Percentiles rank a stretch among this genome's conserved stretches.
These are phyloP conservation scores for Schoenoplectus tabernaemontani DNA, from an alignment of 202 grass and related monocot genomes.

Conservation along the genomic window DNA sequence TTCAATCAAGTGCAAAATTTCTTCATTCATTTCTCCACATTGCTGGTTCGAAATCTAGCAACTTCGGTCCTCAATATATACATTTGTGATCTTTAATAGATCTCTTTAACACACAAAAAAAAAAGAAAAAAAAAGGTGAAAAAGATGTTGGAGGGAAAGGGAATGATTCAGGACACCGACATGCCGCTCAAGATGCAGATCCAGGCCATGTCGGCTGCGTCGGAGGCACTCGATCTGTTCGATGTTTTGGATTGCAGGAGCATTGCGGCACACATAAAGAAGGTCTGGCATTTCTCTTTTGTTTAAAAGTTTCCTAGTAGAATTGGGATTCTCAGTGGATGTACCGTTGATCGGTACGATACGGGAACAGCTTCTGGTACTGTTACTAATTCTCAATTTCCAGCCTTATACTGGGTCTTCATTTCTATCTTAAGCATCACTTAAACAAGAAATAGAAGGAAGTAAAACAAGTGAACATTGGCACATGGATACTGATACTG, in stretches of 20 bases:
- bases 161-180: constrained; percentile 86
- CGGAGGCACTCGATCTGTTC: constrained; percentile 80
- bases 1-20: background rate
- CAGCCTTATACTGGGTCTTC: background rate
- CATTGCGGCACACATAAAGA: constrained; percentile 84
- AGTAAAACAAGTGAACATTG: too few species aligned
- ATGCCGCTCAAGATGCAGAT: constrained; percentile 94
- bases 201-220: constrained; percentile 67
- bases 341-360: background rate
- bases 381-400: background rate
- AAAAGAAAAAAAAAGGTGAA: background rate
- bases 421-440: background rate
- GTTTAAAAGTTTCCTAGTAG: background rate
- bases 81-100: background rate
- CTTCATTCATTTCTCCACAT: background rate
- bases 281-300: constrained; percentile 33
- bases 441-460: background rate
- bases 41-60: background rate
- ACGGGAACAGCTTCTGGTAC: background rate
- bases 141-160: constrained; percentile 88
- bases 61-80: background rate
- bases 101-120: too few species aligned
- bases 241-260: constrained; percentile 71
- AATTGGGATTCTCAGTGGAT: background rate
- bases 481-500: too few species aligned